Evolutionary conservation across 2,329 filamentous ascomycete genomes (phyloP), one percentile per base, ranked within the genome.

Genomic region (Fusarium bulbicola): DNA sequence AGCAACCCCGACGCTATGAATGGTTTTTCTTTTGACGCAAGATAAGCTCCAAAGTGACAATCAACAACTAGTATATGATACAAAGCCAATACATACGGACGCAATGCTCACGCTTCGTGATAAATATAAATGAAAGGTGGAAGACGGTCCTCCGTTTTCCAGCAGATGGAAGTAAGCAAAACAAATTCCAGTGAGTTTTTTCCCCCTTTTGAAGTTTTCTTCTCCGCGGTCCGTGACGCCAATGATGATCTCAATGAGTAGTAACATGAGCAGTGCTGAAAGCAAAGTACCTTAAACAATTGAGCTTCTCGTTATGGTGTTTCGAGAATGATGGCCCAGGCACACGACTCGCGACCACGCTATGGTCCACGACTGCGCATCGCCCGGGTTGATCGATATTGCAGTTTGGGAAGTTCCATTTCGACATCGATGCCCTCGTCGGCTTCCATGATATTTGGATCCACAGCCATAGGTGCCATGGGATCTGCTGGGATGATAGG

Each of bases 401-500:
- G 78, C 62, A 86, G 67, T 68, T 80, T 82, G 3, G 84, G 84
- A 7, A 80, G 63, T 40, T 78, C 78, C 59, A 81, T 81, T 53
- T 82, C 81, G 13, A 83, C 78, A 45, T 84, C 83, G 21, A 84
- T 77, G 21, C 81, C 81, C 68, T 86, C 85, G 43, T 86, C 85
- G 3, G 82, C 82, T 37, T 85, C 83, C 26, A 79, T 77, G 42
- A 78, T 75, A 50, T 77, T 61, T 16, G 78, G 69, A 62, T 83
- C 82, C 24, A 80, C 79, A 53, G 82, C 81, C 24, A 83, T 78
- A 20, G 77, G 72, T 14, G 68, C 73, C 46, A 70, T 68, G 6
- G 61, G 42, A 37, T 77, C 74, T 24, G 66, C 60, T 15, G 59
- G 64, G 3, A 60, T 32, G n/a, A 47, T 58, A 16, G 70, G 70